Evolutionary conservation across 2,329 filamentous ascomycete species (phyloP).

Genomic region (Dactylonectria macrodidyma): DNA sequence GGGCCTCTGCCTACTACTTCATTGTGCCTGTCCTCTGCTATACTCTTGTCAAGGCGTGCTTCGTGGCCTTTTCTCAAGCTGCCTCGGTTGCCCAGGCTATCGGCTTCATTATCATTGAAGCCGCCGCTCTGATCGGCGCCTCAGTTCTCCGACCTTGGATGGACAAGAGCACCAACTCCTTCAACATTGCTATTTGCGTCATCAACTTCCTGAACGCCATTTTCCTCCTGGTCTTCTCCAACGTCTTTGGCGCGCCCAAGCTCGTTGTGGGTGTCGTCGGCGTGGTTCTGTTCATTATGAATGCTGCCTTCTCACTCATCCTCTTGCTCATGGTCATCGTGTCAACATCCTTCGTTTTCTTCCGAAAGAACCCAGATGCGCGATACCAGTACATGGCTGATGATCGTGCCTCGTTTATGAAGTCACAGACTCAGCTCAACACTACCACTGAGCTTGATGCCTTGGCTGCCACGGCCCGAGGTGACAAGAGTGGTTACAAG

Average conservation of each 20-base stretch:
- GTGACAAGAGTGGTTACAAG: slow-evolving; percentile 77
- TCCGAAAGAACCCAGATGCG: slow-evolving; percentile 94
- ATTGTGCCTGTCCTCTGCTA: slow-evolving; percentile 86
- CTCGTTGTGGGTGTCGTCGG: slow-evolving; percentile 91
- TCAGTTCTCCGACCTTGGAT: slow-evolving; percentile 93
- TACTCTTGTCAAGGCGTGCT: slow-evolving; percentile 88
- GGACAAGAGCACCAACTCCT: slow-evolving; percentile 98
- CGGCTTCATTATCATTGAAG: slow-evolving; percentile 87
- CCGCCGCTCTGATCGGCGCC: slow-evolving; percentile 80
- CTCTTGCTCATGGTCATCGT: slow-evolving; percentile 83
- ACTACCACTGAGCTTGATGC: slow-evolving; percentile 90
- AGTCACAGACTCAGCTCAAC: slow-evolving; percentile 87
- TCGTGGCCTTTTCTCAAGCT: slow-evolving; percentile 85
- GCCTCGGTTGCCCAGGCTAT: slow-evolving; percentile 83
- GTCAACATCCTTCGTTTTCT: slow-evolving; percentile 78
- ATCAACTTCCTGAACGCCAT: slow-evolving; percentile 94
- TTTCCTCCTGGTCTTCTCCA: slow-evolving; percentile 90
- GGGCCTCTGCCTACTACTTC: slow-evolving; percentile 96
- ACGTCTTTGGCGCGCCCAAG: slow-evolving; percentile 86
- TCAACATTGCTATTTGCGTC: slow-evolving; percentile 93
- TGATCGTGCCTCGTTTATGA: slow-evolving; percentile 97
- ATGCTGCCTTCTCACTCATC: slow-evolving; percentile 86
- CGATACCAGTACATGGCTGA: slow-evolving; percentile 98
- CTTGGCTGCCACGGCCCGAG: slow-evolving; percentile 88
- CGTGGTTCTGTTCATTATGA: slow-evolving; percentile 89